A percentile compares a stretch with the other conserved stretches of the same genome.
Evolutionary conservation across 148 eudicot genomes (phyloP).

Genomic region (Chenopodium berlandieri): DNA sequence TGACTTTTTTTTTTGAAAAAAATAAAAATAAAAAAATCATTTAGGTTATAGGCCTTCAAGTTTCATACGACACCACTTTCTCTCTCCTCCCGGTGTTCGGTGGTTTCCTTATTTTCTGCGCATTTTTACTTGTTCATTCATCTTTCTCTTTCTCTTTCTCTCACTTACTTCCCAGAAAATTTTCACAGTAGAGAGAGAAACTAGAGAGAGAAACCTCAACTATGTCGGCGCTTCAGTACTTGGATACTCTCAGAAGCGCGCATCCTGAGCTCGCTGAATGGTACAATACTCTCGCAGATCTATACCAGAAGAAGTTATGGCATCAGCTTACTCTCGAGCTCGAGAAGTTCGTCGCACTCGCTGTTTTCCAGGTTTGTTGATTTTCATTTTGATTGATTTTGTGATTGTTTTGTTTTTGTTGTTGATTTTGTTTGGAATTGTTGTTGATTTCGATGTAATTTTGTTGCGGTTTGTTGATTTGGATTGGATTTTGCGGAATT

Average conservation of each 20-base stretch:
- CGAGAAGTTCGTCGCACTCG: slow-evolving; percentile 77
- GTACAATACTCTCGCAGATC: slow-evolving; percentile 75
- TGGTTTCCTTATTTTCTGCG: background rate
- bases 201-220: slow-evolving; percentile 16
- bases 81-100: background rate
- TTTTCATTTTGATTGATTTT: background rate
- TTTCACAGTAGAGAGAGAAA: slow-evolving; percentile 4
- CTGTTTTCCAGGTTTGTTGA: slow-evolving; percentile 62
- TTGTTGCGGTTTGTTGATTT: background rate
- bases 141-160: background rate
- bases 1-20: background rate
- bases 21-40: background rate
- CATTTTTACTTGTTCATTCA: background rate
- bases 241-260: slow-evolving; percentile 51
- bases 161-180: background rate
- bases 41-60: slow-evolving; percentile 4
- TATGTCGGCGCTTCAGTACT: slow-evolving; percentile 75
- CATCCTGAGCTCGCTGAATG: slow-evolving; percentile 87
- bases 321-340: slow-evolving; percentile 90
- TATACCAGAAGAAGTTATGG: slow-evolving; percentile 96
- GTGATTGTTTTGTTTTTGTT: background rate
- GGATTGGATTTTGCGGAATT: background rate
- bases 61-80: background rate
- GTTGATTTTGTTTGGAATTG: background rate
- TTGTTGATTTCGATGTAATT: background rate